Conservation (phyloP, 495 filamentous ascomycete genomes). For the Daldinia caldariorum region DNA sequence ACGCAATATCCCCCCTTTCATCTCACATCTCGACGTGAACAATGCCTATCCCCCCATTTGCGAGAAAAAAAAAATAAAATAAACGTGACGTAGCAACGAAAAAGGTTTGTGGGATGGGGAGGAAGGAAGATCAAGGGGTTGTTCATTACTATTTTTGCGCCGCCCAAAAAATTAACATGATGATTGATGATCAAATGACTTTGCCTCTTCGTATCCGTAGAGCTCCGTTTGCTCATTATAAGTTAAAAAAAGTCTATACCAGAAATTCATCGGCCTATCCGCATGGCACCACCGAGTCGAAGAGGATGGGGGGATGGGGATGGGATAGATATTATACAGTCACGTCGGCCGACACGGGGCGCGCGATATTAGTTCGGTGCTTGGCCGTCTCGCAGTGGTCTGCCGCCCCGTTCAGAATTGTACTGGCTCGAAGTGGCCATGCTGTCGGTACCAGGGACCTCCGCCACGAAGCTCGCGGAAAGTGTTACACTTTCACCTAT, state of each 20-base stretch:
- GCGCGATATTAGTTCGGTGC: constrained; percentile 7
- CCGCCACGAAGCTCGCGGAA: constrained; percentile 13
- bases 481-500: constrained; percentile 34
- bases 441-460: constrained; percentile 16
- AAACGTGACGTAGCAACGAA: neutral
- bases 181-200: constrained; percentile 37
- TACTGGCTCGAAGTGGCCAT: constrained; percentile 16
- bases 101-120: neutral
- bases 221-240: constrained; percentile 48
- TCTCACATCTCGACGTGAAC: neutral
- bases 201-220: constrained; percentile 39
- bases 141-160: constrained; percentile 38
- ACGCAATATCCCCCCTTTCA: neutral
- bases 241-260: constrained; percentile 49
- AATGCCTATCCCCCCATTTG: neutral
- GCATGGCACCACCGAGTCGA: constrained; percentile 29
- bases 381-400: constrained; percentile 31
- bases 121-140: constrained; percentile 13
- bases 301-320: constrained; percentile 17
- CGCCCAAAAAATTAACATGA: constrained; percentile 39
- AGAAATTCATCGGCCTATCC: constrained; percentile 37
- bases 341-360: constrained; percentile 13
- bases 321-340: constrained; percentile 45
- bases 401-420: constrained; percentile 21
- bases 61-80: neutral